Percentiles rank a stretch among this genome's conserved stretches.
Conservation (phyloP, 2,329 filamentous ascomycete species). For the Arthrobotrys entomopaga region DNA sequence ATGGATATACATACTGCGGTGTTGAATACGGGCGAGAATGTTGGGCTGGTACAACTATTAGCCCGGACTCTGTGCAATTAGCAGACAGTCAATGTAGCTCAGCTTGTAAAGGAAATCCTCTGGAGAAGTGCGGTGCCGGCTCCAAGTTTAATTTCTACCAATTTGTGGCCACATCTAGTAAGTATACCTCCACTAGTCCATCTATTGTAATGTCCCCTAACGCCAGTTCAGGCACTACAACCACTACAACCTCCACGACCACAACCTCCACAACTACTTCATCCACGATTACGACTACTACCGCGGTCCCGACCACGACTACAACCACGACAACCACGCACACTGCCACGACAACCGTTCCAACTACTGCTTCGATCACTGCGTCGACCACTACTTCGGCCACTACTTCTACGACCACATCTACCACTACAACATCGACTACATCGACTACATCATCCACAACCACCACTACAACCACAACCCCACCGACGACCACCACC, state of each 20-base stretch:
- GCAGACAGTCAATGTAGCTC: constrained; percentile 36
- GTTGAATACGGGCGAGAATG: constrained; percentile 58
- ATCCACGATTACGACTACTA: constrained; percentile 33
- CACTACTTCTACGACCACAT: constrained; percentile 25
- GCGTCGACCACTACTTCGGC: constrained; percentile 21
- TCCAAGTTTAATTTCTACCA: constrained; percentile 61
- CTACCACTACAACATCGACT: constrained; percentile 27
- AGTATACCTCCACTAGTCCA: too few relatives aligned
- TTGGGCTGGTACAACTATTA: constrained; percentile 35
- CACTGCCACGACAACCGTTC: not conserved
- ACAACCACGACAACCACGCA: constrained; percentile 18
- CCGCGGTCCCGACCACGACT: constrained; percentile 22
- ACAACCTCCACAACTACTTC: too few relatives aligned
- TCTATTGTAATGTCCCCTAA: too few relatives aligned
- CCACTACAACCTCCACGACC: too few relatives aligned
- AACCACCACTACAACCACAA: constrained; percentile 6
- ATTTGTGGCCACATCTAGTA: not conserved
- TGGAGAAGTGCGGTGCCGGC: constrained; percentile 63
- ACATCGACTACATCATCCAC: constrained; percentile 4
- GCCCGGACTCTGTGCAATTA: constrained; percentile 46
- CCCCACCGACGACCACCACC: constrained; percentile 17
- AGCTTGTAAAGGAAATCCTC: constrained; percentile 61
- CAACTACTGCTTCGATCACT: constrained; percentile 13
- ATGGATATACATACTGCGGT: constrained; percentile 59
- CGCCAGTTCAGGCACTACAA: too few relatives aligned